Evolutionary conservation across 768 basidiomycete species (phyloP).

Genomic region (Leccinum pellstonianum): DNA sequence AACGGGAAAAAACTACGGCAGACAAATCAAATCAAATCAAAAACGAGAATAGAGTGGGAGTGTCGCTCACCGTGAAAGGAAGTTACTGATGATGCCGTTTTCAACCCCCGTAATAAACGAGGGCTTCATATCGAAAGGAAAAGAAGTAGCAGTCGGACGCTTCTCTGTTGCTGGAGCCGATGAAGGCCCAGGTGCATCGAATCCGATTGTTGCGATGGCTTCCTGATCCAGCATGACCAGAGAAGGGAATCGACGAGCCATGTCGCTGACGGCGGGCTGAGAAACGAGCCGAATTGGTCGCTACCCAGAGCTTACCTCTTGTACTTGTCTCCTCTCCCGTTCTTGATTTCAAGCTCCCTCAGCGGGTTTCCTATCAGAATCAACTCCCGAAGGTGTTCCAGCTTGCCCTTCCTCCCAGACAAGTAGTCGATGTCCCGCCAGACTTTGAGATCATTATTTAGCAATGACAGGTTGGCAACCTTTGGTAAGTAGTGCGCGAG

Average conservation of each 20-base stretch:
- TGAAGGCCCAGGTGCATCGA: constrained; percentile 65
- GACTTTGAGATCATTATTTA: constrained; percentile 68
- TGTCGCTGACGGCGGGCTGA: constrained; percentile 52
- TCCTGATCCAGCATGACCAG: constrained; percentile 83
- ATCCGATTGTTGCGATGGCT: constrained; percentile 72
- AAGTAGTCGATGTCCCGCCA: constrained; percentile 72
- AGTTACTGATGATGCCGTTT: constrained; percentile 63
- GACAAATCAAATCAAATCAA: constrained; percentile 8
- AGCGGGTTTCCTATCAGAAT: constrained; percentile 77
- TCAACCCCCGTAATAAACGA: constrained; percentile 78
- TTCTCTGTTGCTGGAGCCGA: constrained; percentile 36
- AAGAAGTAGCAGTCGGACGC: constrained; percentile 63
- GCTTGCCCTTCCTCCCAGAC: constrained; percentile 54
- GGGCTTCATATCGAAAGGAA: constrained; percentile 72
- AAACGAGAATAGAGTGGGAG: neutral
- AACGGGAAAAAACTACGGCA: constrained; percentile 73
- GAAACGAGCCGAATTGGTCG: neutral
- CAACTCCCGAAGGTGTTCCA: constrained; percentile 67
- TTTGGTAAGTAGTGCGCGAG: constrained; percentile 76
- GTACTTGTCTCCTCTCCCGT: constrained; percentile 61
- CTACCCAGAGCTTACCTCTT: constrained; percentile 50
- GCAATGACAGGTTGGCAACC: constrained; percentile 75
- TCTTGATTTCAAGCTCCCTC: constrained; percentile 55
- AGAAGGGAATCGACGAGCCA: constrained; percentile 76
- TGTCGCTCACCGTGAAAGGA: constrained; percentile 67